Base-by-base conservation (phyloP, 352 stramenopile species). In the Globisporangium radiosum region DNA sequence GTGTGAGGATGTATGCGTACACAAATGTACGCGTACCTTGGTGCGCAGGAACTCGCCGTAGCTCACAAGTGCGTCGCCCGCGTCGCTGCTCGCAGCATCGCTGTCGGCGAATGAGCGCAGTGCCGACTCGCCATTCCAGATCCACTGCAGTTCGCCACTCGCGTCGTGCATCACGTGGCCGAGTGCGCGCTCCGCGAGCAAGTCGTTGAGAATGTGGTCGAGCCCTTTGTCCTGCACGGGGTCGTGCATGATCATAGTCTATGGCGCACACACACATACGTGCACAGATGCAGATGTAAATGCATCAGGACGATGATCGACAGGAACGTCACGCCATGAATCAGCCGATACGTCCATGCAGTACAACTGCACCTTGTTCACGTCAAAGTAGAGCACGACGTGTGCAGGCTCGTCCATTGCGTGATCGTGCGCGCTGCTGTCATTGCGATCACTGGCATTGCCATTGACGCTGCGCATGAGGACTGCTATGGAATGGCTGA, bases 161-260 rank as follows among this genome's bases (percentile, higher is more conserved):
- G 33, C 25, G 15, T 50, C 48, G 1, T 17, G 3, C 0, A 60
- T 36, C 13, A 83, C 63, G 36, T 33, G 19, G 4, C 82, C 82
- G 6, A 72, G 69, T 19, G 76, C 75, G 15, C 64, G 63, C 67
- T 92, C 83, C 3, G 76, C 81, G 48, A 92, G 69, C 47, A 92
- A 58, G 52, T 92, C 83, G 59, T 92, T 92, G 5, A 92, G 60
- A 54, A 92, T 85, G 58, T 88, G 59, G 2, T 58, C 56, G n/a
- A 92, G 71, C 7, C 74, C 76, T 66, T 92, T 92, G 62, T 77
- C 78, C 62, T 92, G 83, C 59, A 88, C 71, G 0, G 80, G 83
- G 60, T 92, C 83, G 60, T 90, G 78, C 83, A 92, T 90, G 55
- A 92, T 92, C 48, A 90, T 54, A 1, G 83, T 92, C 83, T 92